These are phyloP conservation scores for Aspergillus viridinutans DNA, from an alignment of 2,329 filamentous ascomycete genomes.

Conservation along the genomic window DNA sequence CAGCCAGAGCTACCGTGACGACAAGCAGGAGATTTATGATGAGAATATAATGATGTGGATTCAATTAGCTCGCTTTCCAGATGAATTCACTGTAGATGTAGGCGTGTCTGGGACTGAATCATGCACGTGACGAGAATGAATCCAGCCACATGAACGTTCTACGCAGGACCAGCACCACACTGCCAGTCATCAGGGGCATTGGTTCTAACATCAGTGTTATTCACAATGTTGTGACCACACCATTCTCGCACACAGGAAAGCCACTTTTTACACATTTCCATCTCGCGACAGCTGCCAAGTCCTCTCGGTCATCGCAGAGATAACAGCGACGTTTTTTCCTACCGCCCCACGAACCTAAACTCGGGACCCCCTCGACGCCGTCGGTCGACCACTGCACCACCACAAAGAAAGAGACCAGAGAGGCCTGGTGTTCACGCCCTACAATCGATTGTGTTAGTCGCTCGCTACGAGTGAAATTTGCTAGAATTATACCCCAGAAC, in stretches of 20 bases:
- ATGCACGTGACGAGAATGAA: slow-evolving; percentile 4
- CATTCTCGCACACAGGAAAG: background rate
- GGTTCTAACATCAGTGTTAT: background rate
- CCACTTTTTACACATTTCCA: background rate
- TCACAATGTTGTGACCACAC: background rate
- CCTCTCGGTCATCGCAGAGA: background rate
- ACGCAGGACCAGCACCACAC: background rate
- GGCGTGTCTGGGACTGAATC: background rate
- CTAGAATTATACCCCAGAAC: background rate
- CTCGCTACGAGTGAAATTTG: background rate
- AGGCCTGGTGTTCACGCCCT: background rate
- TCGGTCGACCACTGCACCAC: slow-evolving; percentile 16
- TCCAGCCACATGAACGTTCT: background rate
- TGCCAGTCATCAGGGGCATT: background rate
- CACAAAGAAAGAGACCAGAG: slow-evolving; percentile 6
- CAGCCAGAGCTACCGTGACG: background rate
- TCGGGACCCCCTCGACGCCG: slow-evolving; percentile 20
- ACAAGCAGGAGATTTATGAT: background rate
- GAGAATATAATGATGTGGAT: background rate
- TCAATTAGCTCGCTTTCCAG: background rate
- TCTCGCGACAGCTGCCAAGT: background rate
- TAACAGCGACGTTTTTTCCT: slow-evolving; percentile 8
- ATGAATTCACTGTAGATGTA: background rate
- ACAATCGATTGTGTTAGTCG: background rate
- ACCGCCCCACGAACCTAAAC: slow-evolving; percentile 27